Evolutionary conservation across 2,329 filamentous ascomycete genomes (phyloP).

Genomic region (Colletotrichum ledebouriae): DNA sequence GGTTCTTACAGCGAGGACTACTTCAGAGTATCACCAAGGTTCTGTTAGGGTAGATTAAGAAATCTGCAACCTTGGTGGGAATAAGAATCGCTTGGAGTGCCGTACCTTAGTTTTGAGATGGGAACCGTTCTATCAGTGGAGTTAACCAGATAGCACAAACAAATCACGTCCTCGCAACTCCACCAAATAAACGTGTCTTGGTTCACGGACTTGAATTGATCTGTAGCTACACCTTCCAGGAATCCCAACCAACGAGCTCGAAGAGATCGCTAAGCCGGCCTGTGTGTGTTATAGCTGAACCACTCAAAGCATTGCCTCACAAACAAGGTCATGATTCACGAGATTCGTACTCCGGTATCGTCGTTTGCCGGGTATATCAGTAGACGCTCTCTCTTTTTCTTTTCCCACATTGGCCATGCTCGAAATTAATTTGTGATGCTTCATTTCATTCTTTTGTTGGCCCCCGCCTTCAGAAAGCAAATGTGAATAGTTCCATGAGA

Average conservation of each 20-base stretch:
- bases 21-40: no score
- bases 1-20: no score
- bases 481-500: slow-evolving; percentile 72
- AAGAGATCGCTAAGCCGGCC: slow-evolving; percentile 15
- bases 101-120: no score
- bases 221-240: background rate
- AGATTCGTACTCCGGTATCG: slow-evolving; percentile 40
- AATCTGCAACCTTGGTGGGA: no score
- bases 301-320: slow-evolving; percentile 30
- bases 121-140: no score
- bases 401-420: slow-evolving; percentile 33
- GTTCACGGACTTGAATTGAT: no score
- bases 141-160: no score
- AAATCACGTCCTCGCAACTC: no score
- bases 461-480: slow-evolving; percentile 63
- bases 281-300: slow-evolving; percentile 20
- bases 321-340: slow-evolving; percentile 39
- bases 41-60: no score
- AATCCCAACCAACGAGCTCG: background rate
- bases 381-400: slow-evolving; percentile 12
- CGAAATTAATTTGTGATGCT: slow-evolving; percentile 52
- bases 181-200: no score
- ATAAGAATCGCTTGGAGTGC: no score
- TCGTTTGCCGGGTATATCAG: slow-evolving; percentile 36
- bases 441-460: slow-evolving; percentile 50